phyloP scores from a whole-genome alignment of 345 rosid genomes.

The Jatropha curcas region DNA sequence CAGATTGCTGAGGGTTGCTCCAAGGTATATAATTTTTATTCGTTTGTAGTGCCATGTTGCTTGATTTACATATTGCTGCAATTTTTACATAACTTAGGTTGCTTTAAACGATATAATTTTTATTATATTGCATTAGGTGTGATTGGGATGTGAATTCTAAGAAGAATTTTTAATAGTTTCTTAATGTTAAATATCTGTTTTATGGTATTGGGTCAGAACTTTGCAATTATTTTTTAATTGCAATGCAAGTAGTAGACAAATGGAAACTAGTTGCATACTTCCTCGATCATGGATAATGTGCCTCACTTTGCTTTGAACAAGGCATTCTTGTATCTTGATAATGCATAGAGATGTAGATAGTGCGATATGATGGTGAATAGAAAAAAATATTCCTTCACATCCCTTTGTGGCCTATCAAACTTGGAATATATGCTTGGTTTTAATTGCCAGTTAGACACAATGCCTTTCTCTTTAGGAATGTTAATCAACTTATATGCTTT shows the following conservation, averaged over 20 bases:
- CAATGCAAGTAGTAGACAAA: background rate
- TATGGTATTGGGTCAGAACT: background rate
- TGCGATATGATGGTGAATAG: background rate
- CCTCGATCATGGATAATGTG: background rate
- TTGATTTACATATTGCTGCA: background rate
- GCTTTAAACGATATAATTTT: too few species aligned
- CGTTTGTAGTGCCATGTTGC: background rate
- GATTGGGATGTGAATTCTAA: too few species aligned
- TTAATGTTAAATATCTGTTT: background rate
- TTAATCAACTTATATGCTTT: background rate
- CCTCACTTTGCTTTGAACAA: background rate
- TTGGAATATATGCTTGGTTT: background rate
- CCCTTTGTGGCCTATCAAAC: background rate
- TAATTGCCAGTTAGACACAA: background rate
- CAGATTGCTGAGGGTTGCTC: constrained; percentile 99
- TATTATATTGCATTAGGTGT: too few species aligned
- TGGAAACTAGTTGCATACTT: background rate
- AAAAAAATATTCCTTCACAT: background rate
- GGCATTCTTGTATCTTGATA: background rate
- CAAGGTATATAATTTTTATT: constrained; percentile 48
- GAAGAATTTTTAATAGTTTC: background rate
- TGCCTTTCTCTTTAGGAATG: background rate
- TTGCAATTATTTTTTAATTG: background rate
- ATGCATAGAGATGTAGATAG: background rate
- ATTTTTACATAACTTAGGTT: background rate